Conservation (phyloP, 1,284 basidiomycete genomes). For the Coriolopsis trogii region DNA sequence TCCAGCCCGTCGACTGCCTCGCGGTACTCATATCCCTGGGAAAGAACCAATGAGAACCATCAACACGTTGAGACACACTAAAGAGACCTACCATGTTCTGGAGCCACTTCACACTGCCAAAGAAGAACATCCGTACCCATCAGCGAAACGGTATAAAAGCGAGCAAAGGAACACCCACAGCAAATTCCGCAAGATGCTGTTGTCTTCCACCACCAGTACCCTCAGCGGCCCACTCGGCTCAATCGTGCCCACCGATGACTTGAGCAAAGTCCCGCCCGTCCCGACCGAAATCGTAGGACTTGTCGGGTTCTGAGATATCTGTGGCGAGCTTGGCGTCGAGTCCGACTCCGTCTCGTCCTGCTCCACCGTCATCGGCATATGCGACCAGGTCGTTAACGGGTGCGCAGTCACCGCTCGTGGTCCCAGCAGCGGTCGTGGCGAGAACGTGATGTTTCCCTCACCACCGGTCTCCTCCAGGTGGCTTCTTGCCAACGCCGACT, state of each 20-base stretch:
- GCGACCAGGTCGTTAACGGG: constrained; percentile 45
- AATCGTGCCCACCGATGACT: constrained; percentile 56
- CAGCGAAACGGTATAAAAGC: constrained; percentile 31
- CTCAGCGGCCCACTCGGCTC: constrained; percentile 48
- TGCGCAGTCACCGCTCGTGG: constrained; percentile 53
- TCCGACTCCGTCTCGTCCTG: constrained; percentile 33
- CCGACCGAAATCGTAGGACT: constrained; percentile 59
- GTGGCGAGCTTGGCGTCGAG: constrained; percentile 20
- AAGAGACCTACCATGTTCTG: constrained; percentile 57
- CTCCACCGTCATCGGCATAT: constrained; percentile 36
- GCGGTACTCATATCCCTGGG: constrained; percentile 74
- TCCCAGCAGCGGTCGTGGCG: constrained; percentile 44
- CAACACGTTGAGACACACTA: background rate
- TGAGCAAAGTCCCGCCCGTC: constrained; percentile 60
- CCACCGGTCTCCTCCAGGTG: constrained; percentile 51
- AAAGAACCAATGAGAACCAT: constrained; percentile 1
- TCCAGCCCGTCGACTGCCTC: constrained; percentile 86
- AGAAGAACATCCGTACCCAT: constrained; percentile 10
- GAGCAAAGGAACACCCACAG: constrained; percentile 49
- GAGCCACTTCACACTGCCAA: constrained; percentile 76
- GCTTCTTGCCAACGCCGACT: constrained; percentile 39
- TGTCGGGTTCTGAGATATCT: constrained; percentile 33
- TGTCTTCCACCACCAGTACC: constrained; percentile 85
- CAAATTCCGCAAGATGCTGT: constrained; percentile 72
- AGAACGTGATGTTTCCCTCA: constrained; percentile 9